Evolutionary conservation across 345 rosid genomes (phyloP), one percentile per base, ranked within the genome.

Genomic region (Moringa oleifera): DNA sequence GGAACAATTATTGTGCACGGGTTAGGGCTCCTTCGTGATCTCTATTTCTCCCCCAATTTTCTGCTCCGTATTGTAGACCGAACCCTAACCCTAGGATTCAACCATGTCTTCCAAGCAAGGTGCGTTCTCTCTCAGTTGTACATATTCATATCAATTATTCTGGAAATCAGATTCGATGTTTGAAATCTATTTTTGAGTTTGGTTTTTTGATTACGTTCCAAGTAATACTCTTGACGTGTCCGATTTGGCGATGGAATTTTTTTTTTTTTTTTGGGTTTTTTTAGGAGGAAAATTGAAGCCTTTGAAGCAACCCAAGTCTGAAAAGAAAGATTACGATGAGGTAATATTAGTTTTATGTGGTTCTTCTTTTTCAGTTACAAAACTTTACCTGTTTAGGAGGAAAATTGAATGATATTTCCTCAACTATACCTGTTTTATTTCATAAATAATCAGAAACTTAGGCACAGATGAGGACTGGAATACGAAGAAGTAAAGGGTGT

Each of bases 281-380:
- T 33, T 33, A 85, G 90, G 90, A 72, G 96, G 96, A 71, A 88
- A 88, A 68, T 83, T 87, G 31, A 88, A 88, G 75, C 96, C 96
- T 67, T 79, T 88, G 96, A 88, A 88, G 88, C 81, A 74, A 53
- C 85, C 96, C 25, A 88, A 85, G 71, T 51, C 68, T 36, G 84
- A 73, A 0, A 88, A 88, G 89, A 88, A 85, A 59, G 92, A 84
- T 0, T 89, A 86, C 57, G 96, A 89, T 59, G 96, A 89, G 89
- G 96, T 89, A 77, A 23, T 41, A 5, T 41, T n/a, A n/a, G n/a
- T n/a, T n/a, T n/a, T n/a, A n/a, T n/a, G n/a, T 41, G 13, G 13
- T 41, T 41, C 1, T 41, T 41, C 47, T 41, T 41, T 41, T 7
- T 7, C n/a, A 41, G 47, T 9, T 41, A 5, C 13, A 28, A 28